Evolutionary conservation across 1,139 yeast genomes (phyloP).

Genomic region (Debaryomyces psychrophilus): DNA sequence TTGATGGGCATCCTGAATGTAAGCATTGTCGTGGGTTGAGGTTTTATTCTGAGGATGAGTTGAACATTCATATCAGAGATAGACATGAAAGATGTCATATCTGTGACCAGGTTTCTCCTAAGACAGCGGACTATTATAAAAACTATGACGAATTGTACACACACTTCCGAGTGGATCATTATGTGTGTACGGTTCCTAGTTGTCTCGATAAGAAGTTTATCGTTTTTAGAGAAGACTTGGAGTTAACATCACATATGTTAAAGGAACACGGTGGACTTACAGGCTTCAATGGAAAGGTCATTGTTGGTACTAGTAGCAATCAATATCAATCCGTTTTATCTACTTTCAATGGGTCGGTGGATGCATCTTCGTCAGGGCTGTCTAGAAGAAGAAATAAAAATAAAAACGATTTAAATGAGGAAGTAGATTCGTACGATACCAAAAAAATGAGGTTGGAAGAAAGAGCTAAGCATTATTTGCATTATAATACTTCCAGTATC

Average conservation of each 20-base stretch:
- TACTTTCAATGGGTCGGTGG: constrained; percentile 43
- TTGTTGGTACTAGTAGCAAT: constrained; percentile 44
- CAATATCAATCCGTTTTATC: constrained; percentile 71
- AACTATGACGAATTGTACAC: constrained; percentile 72
- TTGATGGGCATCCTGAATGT: constrained; percentile 89
- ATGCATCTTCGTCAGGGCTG: constrained; percentile 17
- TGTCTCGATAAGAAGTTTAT: constrained; percentile 91
- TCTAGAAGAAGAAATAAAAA: constrained; percentile 12
- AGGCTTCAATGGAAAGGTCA: constrained; percentile 46
- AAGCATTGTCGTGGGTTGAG: constrained; percentile 73
- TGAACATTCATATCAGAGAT: constrained; percentile 79
- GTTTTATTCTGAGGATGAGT: constrained; percentile 88
- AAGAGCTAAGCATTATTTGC: constrained; percentile 77
- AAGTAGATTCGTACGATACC: constrained; percentile 49
- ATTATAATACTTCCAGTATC: constrained; percentile 52
- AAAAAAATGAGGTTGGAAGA: constrained; percentile 74
- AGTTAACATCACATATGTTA: constrained; percentile 84
- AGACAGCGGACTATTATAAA: constrained; percentile 74
- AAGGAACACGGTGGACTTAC: constrained; percentile 73
- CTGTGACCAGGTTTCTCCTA: constrained; percentile 72
- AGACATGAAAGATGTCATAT: constrained; percentile 87
- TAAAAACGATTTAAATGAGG: constrained; percentile 23
- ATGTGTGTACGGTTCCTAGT: constrained; percentile 73
- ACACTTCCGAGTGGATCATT: constrained; percentile 78
- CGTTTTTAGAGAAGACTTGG: constrained; percentile 85